A percentile compares a stretch with the other conserved stretches of the same genome.
phyloP scores from a whole-genome alignment of 495 filamentous ascomycete species.

The Neurospora africana region DNA sequence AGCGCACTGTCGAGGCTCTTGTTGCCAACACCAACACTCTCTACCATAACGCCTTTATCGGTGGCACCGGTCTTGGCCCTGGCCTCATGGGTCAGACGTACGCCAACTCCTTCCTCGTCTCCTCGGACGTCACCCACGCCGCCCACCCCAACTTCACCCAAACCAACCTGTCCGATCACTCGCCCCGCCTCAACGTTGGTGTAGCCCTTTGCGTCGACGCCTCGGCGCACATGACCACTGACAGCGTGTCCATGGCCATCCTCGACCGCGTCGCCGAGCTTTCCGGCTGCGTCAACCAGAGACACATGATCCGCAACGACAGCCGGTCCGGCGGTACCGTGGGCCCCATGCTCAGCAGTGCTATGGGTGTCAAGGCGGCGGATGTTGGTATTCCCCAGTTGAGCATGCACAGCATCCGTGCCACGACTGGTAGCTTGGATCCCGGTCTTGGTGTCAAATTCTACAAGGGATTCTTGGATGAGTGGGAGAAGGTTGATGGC shows the following conservation, averaged over 20 bases:
- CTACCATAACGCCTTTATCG: constrained; percentile 24
- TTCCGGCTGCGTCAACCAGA: constrained; percentile 58
- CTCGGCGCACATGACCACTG: constrained; percentile 89
- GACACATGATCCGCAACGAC: constrained; percentile 95
- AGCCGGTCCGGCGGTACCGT: constrained; percentile 80
- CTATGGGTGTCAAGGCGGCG: constrained; percentile 73
- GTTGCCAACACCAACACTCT: constrained; percentile 7
- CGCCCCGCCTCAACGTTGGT: constrained; percentile 83
- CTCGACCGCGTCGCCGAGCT: constrained; percentile 65
- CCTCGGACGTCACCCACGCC: constrained; percentile 87
- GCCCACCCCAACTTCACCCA: constrained; percentile 86
- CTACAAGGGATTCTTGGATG: constrained; percentile 83
- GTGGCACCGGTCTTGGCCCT: constrained; percentile 27
- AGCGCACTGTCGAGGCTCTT: constrained; percentile 69
- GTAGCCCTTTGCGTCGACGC: constrained; percentile 74
- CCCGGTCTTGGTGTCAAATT: constrained; percentile 80
- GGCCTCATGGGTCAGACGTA: constrained; percentile 72
- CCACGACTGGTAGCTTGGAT: constrained; percentile 77
- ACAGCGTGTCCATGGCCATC: constrained; percentile 68
- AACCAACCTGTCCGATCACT: constrained; percentile 73
- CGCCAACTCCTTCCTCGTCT: constrained; percentile 86
- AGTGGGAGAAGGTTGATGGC: constrained; percentile 76
- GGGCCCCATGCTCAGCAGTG: constrained; percentile 78
- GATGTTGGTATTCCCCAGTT: constrained; percentile 89
- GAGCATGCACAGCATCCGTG: constrained; percentile 90